Conservation (phyloP, 345 rosid species). For the Hirschfeldia incana region DNA sequence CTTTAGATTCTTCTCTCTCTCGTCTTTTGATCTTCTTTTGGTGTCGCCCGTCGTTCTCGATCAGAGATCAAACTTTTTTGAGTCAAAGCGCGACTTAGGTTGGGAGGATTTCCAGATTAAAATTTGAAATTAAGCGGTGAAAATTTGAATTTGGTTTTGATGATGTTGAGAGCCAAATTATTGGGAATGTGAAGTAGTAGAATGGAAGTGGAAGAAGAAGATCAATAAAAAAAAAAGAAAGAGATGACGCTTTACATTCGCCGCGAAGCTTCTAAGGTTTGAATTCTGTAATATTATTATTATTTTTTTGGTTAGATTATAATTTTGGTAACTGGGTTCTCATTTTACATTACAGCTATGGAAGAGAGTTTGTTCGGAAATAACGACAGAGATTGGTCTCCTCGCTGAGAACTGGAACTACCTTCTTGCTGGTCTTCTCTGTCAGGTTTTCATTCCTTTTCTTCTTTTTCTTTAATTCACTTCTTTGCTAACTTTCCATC, state of each 20-base stretch:
- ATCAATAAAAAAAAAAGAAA: background rate
- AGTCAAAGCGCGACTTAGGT: slow-evolving; percentile 1
- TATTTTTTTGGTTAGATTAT: background rate
- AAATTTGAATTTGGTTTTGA: background rate
- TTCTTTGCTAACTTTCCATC: background rate
- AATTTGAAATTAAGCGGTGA: background rate
- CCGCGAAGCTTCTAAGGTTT: slow-evolving; percentile 89
- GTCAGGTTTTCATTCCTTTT: slow-evolving; percentile 57
- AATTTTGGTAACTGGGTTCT: background rate
- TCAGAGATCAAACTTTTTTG: slow-evolving; percentile 28
- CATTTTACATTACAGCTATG: slow-evolving; percentile 56
- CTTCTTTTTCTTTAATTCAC: too few relatives aligned
- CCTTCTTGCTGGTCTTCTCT: slow-evolving; percentile 82
- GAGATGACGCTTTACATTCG: slow-evolving; percentile 86
- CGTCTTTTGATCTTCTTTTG: slow-evolving; percentile 9
- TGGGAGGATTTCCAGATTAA: background rate
- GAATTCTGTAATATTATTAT: background rate
- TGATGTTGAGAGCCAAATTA: too few relatives aligned
- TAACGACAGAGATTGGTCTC: slow-evolving; percentile 73
- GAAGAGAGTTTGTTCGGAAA: slow-evolving; percentile 91
- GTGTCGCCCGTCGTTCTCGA: slow-evolving; percentile 4
- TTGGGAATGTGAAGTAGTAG: slow-evolving; percentile 31
- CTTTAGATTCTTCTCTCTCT: slow-evolving; percentile 10
- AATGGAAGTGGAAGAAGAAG: slow-evolving; percentile 49
- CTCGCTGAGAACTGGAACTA: slow-evolving; percentile 87